These are phyloP conservation scores for Alternaria consortialis DNA, from an alignment of 2,329 filamentous ascomycete genomes.

Conservation along the genomic window DNA sequence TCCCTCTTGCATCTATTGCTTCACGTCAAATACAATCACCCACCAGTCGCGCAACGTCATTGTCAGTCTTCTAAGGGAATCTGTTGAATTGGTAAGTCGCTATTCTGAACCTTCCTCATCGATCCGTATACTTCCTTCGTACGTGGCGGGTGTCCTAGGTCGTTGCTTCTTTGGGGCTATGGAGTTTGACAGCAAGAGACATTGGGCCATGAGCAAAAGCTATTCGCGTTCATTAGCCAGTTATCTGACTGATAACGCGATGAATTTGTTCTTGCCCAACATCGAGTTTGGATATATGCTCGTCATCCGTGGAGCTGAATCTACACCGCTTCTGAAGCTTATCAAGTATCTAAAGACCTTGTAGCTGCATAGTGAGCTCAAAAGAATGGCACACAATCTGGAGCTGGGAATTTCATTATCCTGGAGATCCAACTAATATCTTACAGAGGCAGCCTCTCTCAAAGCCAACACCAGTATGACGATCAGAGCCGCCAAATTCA, in stretches of 20 bases:
- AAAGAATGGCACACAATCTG: neutral
- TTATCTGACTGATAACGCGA: neutral
- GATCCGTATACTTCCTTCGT: neutral
- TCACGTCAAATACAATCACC: neutral
- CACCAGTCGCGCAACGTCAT: neutral
- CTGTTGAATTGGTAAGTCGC: neutral
- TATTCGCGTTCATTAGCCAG: neutral
- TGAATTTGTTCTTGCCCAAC: neutral
- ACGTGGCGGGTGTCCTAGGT: neutral
- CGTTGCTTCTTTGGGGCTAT: neutral
- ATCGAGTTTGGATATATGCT: neutral
- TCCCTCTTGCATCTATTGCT: neutral
- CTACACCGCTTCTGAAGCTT: slow-evolving; percentile 1
- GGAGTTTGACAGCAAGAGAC: neutral
- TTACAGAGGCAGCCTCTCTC: neutral
- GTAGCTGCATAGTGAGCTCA: neutral
- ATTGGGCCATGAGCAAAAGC: neutral
- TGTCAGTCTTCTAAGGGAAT: neutral
- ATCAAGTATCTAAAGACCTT: neutral
- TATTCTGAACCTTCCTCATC: neutral
- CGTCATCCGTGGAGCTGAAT: neutral
- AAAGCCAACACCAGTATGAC: slow-evolving; percentile 65
- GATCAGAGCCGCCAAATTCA: slow-evolving; percentile 74
- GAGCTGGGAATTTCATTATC: too few relatives aligned
- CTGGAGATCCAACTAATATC: neutral